A percentile compares a stretch with the other conserved stretches of the same genome.
These are phyloP conservation scores for Aspergillus sp. DNA, from an alignment of 2,329 filamentous ascomycete genomes.

Conservation along the genomic window DNA sequence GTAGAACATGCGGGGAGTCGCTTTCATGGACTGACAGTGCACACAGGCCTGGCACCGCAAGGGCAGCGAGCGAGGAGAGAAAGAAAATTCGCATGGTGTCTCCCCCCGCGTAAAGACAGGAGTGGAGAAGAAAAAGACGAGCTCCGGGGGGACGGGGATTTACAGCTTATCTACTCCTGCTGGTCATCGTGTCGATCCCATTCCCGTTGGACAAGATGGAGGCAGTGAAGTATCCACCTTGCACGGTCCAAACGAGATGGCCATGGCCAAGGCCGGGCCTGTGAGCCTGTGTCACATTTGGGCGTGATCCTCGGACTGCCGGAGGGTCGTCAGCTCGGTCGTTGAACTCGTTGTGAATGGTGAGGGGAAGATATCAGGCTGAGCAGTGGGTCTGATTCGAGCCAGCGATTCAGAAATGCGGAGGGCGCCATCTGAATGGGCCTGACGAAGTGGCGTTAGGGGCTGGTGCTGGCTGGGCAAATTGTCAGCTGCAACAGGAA, in stretches of 20 bases:
- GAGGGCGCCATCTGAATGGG: background rate
- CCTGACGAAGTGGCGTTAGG: background rate
- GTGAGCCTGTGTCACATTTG: no score
- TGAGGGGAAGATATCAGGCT: background rate
- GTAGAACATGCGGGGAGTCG: slow-evolving; percentile 10
- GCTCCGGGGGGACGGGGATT: background rate
- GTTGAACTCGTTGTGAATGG: no score
- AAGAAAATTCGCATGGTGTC: slow-evolving; percentile 8
- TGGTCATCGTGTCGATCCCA: background rate
- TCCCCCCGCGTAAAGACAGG: background rate
- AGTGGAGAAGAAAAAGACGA: background rate
- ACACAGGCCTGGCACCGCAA: slow-evolving; percentile 2
- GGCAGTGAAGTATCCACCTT: no score
- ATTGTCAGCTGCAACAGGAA: no score
- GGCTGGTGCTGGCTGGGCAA: background rate
- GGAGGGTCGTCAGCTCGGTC: no score
- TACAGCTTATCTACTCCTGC: background rate
- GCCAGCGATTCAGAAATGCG: background rate
- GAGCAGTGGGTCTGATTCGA: background rate
- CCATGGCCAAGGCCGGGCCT: no score
- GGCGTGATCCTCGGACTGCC: no score
- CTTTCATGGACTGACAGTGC: slow-evolving; percentile 11
- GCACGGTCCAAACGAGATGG: no score
- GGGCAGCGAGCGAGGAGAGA: slow-evolving; percentile 4
- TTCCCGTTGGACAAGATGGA: no score